Evolutionary conservation across 768 basidiomycete species (phyloP).

Genomic region (Polyporus arcularius): DNA sequence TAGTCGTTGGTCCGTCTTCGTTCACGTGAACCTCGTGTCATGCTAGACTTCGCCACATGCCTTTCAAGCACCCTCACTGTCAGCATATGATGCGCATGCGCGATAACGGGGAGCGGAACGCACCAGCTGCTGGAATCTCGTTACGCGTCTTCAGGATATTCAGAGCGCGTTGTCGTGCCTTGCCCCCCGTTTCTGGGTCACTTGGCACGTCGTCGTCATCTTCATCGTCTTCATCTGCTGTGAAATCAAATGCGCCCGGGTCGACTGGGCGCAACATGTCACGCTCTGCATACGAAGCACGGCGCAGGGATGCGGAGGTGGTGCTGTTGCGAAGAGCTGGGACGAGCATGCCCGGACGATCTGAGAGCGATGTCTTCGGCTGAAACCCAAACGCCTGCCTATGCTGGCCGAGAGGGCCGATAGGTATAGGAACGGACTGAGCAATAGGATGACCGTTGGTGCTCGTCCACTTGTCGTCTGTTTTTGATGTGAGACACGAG

Average conservation of each 20-base stretch:
- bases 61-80: slow-evolving; percentile 38
- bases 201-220: slow-evolving; percentile 35
- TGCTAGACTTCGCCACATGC: slow-evolving; percentile 85
- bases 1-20: slow-evolving; percentile 10
- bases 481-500: background rate
- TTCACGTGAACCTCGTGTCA: slow-evolving; percentile 21
- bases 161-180: slow-evolving; percentile 53
- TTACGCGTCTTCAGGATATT: slow-evolving; percentile 72
- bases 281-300: slow-evolving; percentile 66
- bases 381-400: slow-evolving; percentile 49
- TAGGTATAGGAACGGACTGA: slow-evolving; percentile 65
- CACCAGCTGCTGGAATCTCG: slow-evolving; percentile 50
- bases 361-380: slow-evolving; percentile 47
- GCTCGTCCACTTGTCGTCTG: slow-evolving; percentile 16
- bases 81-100: background rate
- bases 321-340: slow-evolving; percentile 34
- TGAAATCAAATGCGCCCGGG: slow-evolving; percentile 69
- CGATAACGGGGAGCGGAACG: slow-evolving; percentile 1
- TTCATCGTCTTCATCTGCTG: slow-evolving; percentile 52
- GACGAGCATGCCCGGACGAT: slow-evolving; percentile 36
- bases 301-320: slow-evolving; percentile 51
- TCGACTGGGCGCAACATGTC: slow-evolving; percentile 65
- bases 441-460: slow-evolving; percentile 33
- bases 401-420: slow-evolving; percentile 38
- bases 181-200: slow-evolving; percentile 46